phyloP scores from a whole-genome alignment of 1,139 yeast genomes.

The Arxiozyma slooffiae region DNA sequence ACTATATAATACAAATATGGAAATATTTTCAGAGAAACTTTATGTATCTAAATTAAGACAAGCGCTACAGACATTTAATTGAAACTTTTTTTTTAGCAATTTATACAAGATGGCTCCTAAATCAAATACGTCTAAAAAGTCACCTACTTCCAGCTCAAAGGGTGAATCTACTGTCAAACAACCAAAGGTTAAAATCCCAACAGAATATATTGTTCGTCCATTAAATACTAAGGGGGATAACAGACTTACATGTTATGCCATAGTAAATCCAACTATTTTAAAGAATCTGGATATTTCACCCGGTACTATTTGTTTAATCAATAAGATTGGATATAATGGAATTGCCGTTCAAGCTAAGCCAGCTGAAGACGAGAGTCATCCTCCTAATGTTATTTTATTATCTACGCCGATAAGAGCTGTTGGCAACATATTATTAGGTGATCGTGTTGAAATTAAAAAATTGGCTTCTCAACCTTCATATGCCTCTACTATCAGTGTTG shows the following conservation, averaged over 20 bases:
- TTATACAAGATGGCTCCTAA: constrained; percentile 25
- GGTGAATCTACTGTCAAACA: constrained; percentile 13
- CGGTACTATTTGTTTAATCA: constrained; percentile 47
- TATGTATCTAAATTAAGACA: background rate
- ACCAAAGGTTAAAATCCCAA: constrained; percentile 34
- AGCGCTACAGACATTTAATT: background rate
- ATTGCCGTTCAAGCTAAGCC: constrained; percentile 37
- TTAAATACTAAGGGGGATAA: constrained; percentile 31
- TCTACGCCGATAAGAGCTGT: constrained; percentile 42
- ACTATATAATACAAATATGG: background rate
- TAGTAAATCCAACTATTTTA: constrained; percentile 44
- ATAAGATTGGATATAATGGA: constrained; percentile 42
- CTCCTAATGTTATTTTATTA: constrained; percentile 42
- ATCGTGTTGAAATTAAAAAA: constrained; percentile 47
- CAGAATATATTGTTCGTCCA: constrained; percentile 54
- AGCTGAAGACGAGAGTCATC: constrained; percentile 35
- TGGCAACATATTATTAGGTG: constrained; percentile 61
- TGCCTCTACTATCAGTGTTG: constrained; percentile 34
- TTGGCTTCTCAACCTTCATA: constrained; percentile 42
- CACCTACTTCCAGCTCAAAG: constrained; percentile 13
- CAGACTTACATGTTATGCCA: constrained; percentile 35
- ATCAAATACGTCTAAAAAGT: constrained; percentile 26
- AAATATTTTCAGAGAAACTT: too few species aligned
- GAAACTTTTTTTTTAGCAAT: background rate
- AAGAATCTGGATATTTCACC: constrained; percentile 43